Conservation (phyloP, 2,329 filamentous ascomycete species). For the Diplocarpon rosae region DNA sequence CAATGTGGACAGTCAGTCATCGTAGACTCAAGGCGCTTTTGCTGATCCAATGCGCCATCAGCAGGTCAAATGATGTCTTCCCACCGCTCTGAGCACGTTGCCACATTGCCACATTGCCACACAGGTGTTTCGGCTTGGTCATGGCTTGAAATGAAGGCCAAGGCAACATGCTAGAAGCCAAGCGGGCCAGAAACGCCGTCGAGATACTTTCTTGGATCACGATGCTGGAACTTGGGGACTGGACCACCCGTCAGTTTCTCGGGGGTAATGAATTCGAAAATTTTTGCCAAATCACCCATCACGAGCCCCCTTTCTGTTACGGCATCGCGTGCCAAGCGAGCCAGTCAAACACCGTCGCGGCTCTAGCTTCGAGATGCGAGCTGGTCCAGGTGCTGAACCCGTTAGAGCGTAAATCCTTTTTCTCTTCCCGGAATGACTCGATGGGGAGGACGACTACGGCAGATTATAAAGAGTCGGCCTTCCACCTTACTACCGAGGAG, state of each 20-base stretch:
- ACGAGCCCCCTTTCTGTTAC: slow-evolving; percentile 3
- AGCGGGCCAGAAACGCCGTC: slow-evolving; percentile 7
- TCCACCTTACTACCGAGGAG: slow-evolving; percentile 1
- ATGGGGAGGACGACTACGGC: background rate
- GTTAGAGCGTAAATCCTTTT: slow-evolving; percentile 8
- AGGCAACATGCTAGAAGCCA: background rate
- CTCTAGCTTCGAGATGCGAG: slow-evolving; percentile 1
- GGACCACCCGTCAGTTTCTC: slow-evolving; percentile 12
- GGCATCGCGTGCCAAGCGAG: slow-evolving; percentile 8
- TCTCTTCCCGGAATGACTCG: slow-evolving; percentile 5
- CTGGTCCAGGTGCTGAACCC: slow-evolving; percentile 8
- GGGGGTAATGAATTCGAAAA: slow-evolving; percentile 10
- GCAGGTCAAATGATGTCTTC: slow-evolving; percentile 13
- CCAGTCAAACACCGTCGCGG: background rate
- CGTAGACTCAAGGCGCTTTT: background rate
- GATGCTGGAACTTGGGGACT: background rate
- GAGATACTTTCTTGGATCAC: too few species aligned
- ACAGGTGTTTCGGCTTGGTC: background rate
- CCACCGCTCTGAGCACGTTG: slow-evolving; percentile 15
- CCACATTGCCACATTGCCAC: background rate
- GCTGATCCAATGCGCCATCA: background rate
- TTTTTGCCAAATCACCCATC: slow-evolving; percentile 4
- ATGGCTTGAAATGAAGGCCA: slow-evolving; percentile 1
- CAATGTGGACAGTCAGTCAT: too few species aligned
- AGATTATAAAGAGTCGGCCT: slow-evolving; percentile 20